Base-by-base conservation (phyloP, 2,329 filamentous ascomycete genomes). In the Didymella lethalis region DNA sequence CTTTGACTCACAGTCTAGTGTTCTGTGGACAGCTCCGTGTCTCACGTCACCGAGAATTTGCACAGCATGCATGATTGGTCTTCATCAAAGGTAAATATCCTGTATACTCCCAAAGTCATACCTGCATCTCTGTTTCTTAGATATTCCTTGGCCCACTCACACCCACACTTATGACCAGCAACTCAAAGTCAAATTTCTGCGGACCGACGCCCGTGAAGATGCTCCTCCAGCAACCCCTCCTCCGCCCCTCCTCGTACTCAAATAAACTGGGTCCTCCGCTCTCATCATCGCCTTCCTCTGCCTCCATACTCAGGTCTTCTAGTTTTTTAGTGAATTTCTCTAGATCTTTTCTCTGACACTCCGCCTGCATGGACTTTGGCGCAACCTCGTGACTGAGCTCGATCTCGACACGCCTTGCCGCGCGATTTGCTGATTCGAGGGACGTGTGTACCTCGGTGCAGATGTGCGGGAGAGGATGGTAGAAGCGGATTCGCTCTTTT, bases 71-170 rank as follows among this genome's bases (percentile, higher is more conserved):
- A 26, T 43, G 36, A 5, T 16, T 7, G 10, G 31, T 34, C 31
- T 12, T 34, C 18, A 18, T 18, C 18, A 18, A 18, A 18, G 18
- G 18, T 18, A 18, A 18, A 16, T 11, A 43, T 14, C 4, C 3
- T 23, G 7, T 43, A 7, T 26, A 11, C 25, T 28, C 11, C 2
- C 41, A n/a, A 14, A 29, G 7, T 4, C 14, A 26, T 6, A 1
- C 26, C 28, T 25, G 23, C 3, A 1, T 26, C 14, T 4, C 25
- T 25, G 7, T 7, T 20, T 25, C 3, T 20, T 45, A 74, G 16
- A 73, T 12, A 45, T 75, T 74, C 55, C 71, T 64, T 18, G 71
- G 69, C n/a, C 72, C 72, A 43, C 61, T 67, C 14, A 75, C 34
- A 0, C 57, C 41, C 7, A 64, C 62, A 46, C 43, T 59, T 45